Base-by-base conservation (phyloP, 257 asterid genomes). In the Salvia miltiorrhiza region DNA sequence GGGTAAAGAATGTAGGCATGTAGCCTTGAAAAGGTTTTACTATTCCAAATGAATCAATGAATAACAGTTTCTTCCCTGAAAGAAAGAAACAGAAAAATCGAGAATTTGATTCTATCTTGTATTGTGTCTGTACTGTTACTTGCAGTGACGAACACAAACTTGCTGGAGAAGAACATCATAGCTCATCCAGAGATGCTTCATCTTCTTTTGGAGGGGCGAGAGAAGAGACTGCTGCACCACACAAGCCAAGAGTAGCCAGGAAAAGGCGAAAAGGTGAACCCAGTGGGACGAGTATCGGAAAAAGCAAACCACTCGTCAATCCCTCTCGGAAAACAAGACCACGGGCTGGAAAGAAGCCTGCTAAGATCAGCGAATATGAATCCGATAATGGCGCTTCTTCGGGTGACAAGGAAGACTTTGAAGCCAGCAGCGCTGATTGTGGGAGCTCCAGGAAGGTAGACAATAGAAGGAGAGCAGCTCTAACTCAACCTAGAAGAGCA, bases 361-460 rank as follows among this genome's bases (percentile, higher is more conserved):
- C 90, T 59, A 89, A 84, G 81, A 86, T 92, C 59, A 16, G 32
- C 65, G 96, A 80, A 67, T 65, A 73, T 61, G 90, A 86, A 78
- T 84, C 93, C 13, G 93, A 84, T 76, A 70, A 82, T 47, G 69
- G 33, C 71, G 76, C 76, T 56, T 70, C 85, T 57, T 66, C 77
- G 26, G 74, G 65, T 19, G 79, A 71, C 26, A 69, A 75, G 63
- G 65, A 73, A 35, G 80, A 68, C 47, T 61, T 37, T 57, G 79
- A 63, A 47, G 72, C 4, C 20, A 60, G 57, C 71, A 69, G 63
- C 39, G 30, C 14, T 57, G 70, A 63, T 76, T 24, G 4, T 78
- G 84, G 62, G 60, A 73, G 55, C 35, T 52, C 60, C 55, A 72
- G 73, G 45, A 75, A n/a, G 35, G 54, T 57, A 12, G 65, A 43